These are phyloP conservation scores for Teratosphaeria gauchensis DNA, from an alignment of 2,329 filamentous ascomycete species.

Conservation along the genomic window DNA sequence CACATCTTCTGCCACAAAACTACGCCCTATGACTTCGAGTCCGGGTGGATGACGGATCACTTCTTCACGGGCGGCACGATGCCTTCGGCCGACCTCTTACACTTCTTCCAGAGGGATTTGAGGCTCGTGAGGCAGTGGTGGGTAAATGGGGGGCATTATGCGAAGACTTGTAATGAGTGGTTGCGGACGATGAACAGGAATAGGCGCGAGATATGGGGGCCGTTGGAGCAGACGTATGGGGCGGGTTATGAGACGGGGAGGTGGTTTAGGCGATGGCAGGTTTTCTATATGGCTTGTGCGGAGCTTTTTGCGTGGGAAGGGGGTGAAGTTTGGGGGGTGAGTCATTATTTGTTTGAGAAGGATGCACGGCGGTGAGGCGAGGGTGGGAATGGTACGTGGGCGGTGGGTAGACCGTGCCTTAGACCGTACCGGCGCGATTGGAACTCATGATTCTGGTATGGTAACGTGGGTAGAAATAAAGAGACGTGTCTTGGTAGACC, in stretches of 20 bases:
- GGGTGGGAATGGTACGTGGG: no score
- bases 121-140: conserved; percentile 57
- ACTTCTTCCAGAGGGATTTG: conserved; percentile 57
- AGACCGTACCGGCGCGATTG: no score
- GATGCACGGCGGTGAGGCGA: background rate
- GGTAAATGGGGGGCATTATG: conserved; percentile 60
- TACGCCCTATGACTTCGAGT: conserved; percentile 61
- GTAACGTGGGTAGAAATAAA: no score
- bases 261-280: conserved; percentile 63
- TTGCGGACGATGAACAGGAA: conserved; percentile 49
- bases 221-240: conserved; percentile 56
- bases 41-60: conserved; percentile 64
- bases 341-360: conserved; percentile 59
- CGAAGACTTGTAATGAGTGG: conserved; percentile 63
- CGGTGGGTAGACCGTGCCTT: no score
- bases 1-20: conserved; percentile 57
- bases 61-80: conserved; percentile 68
- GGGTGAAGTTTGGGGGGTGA: conserved; percentile 59
- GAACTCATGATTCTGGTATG: no score
- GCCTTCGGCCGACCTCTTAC: conserved; percentile 56
- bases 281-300: conserved; percentile 63
- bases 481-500: no score
- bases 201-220: conserved; percentile 53
- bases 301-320: conserved; percentile 58
- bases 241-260: conserved; percentile 44